Evolutionary conservation across 371 early-diverging fungal genomes (phyloP).

Genomic region (Lichtheimia ornata): DNA sequence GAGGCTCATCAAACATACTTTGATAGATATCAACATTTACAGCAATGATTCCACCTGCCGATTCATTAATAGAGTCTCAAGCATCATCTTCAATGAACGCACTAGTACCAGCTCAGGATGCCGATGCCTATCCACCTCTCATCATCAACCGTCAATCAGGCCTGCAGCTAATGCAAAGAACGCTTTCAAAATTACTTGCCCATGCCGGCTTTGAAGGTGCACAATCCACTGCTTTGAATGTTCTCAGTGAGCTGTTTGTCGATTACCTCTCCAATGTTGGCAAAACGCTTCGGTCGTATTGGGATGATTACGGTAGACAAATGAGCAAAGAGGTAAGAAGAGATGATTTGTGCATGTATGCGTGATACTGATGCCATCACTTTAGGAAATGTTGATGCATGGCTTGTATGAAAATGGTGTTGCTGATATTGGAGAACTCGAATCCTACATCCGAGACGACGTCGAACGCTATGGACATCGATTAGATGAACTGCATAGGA

Average conservation of each 20-base stretch:
- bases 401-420: slow-evolving; percentile 84
- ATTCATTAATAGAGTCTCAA: slow-evolving; percentile 8
- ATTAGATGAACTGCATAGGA: slow-evolving; percentile 73
- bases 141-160: slow-evolving; percentile 53
- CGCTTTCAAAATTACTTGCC: slow-evolving; percentile 66
- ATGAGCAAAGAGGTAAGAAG: slow-evolving; percentile 75
- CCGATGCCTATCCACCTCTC: slow-evolving; percentile 48
- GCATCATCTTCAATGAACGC: no score
- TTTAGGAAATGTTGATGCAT: slow-evolving; percentile 81
- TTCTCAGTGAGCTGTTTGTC: slow-evolving; percentile 76
- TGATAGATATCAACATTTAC: slow-evolving; percentile 34
- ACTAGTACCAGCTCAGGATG: no score
- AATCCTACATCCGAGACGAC: slow-evolving; percentile 77
- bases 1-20: neutral
- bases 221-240: slow-evolving; percentile 62
- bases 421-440: slow-evolving; percentile 63
- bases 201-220: slow-evolving; percentile 91
- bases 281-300: slow-evolving; percentile 76
- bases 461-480: slow-evolving; percentile 69
- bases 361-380: neutral
- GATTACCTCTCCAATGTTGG: slow-evolving; percentile 85
- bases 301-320: slow-evolving; percentile 70
- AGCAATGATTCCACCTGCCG: slow-evolving; percentile 22
- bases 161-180: slow-evolving; percentile 62
- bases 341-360: neutral